Evolutionary conservation across 805 yeast genomes (phyloP).

Genomic region (Blastobotrys peoriensis): DNA sequence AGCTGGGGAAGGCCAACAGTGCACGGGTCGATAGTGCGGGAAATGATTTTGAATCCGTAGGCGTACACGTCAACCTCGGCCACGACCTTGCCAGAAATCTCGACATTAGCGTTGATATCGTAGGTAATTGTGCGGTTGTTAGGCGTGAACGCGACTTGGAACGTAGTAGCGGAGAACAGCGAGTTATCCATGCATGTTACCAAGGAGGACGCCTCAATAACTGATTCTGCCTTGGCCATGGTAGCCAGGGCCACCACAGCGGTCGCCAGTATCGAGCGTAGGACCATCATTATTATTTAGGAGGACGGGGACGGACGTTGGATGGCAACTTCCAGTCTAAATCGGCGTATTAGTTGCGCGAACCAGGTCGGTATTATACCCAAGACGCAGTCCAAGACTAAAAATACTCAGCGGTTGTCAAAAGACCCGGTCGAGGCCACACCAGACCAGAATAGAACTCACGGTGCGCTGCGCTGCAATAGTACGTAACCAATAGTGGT

Average conservation of each 20-base stretch:
- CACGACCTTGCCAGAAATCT: constrained; percentile 54
- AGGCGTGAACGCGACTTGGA: constrained; percentile 72
- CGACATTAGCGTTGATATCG: constrained; percentile 62
- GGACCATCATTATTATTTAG: too few species aligned
- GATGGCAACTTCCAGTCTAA: too few species aligned
- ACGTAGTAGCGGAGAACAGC: constrained; percentile 63
- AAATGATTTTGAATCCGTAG: constrained; percentile 72
- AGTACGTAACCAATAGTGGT: too few species aligned
- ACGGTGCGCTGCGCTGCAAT: too few species aligned
- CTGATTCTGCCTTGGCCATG: constrained; percentile 25
- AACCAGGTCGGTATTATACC: too few species aligned
- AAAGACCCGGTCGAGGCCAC: too few species aligned
- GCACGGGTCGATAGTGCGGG: constrained; percentile 58
- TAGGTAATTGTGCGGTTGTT: constrained; percentile 62
- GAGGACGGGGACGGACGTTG: too few species aligned
- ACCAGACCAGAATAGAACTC: too few species aligned
- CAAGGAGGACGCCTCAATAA: constrained; percentile 61
- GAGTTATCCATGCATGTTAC: constrained; percentile 83
- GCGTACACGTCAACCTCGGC: constrained; percentile 77
- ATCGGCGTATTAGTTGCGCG: too few species aligned
- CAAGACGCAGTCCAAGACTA: too few species aligned
- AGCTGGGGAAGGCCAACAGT: constrained; percentile 45
- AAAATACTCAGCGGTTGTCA: too few species aligned
- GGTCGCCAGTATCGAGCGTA: too few species aligned
- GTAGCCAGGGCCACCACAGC: neutral